Evolutionary conservation across 2,329 filamentous ascomycete species (phyloP).

Genomic region (Apiospora rasikravindrae): DNA sequence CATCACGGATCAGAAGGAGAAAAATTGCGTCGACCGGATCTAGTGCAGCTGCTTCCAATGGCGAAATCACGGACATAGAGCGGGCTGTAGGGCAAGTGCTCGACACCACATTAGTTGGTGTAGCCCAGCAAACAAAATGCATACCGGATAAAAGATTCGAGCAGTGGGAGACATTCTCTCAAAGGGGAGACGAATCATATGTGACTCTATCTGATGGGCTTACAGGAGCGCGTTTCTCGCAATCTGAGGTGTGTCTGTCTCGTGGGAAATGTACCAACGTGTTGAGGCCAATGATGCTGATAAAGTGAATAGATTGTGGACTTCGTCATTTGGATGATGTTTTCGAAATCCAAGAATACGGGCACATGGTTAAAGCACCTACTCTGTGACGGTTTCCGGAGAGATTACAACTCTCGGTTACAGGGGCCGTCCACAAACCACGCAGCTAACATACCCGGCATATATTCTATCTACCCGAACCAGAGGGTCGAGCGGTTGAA

Average conservation of each 20-base stretch:
- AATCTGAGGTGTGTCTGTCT: conserved; percentile 63
- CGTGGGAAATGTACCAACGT: conserved; percentile 21
- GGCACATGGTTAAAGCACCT: conserved; percentile 70
- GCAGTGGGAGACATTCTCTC: conserved; percentile 66
- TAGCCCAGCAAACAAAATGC: conserved; percentile 41
- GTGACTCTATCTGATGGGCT: conserved; percentile 57
- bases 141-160: conserved; percentile 50
- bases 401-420: conserved; percentile 38
- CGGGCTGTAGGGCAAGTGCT: conserved; percentile 61
- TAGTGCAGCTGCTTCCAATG: conserved; percentile 25
- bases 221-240: conserved; percentile 54
- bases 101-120: conserved; percentile 72
- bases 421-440: conserved; percentile 36
- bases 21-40: conserved; percentile 57
- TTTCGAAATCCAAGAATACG: conserved; percentile 58
- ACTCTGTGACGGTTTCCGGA: conserved; percentile 82
- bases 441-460: conserved; percentile 63
- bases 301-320: conserved; percentile 67
- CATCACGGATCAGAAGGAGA: conserved; percentile 66
- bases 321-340: conserved; percentile 78
- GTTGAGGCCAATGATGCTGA: conserved; percentile 17
- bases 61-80: conserved; percentile 41
- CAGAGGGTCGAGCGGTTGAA: conserved; percentile 73
- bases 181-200: conserved; percentile 63
- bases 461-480: conserved; percentile 71